These are phyloP conservation scores for Arbutus unedo DNA, from an alignment of 148 eudicot species.

Conservation along the genomic window DNA sequence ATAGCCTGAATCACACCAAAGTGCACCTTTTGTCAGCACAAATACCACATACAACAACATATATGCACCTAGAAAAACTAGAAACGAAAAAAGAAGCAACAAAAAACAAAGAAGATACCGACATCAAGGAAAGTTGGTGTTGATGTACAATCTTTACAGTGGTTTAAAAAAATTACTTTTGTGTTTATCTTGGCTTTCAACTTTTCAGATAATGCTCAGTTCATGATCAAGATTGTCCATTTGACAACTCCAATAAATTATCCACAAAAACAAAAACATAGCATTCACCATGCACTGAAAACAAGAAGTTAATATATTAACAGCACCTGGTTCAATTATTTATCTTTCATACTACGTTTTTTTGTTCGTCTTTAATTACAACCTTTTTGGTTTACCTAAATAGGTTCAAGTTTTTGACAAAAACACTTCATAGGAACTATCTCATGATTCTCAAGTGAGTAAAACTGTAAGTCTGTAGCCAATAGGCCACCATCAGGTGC, in stretches of 20 bases:
- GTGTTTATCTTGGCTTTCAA: background rate
- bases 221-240: background rate
- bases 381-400: background rate
- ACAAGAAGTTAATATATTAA: background rate
- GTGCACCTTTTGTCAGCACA: background rate
- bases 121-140: background rate
- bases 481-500: background rate
- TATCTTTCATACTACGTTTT: too few relatives aligned
- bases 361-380: background rate
- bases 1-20: slow-evolving; percentile 44
- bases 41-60: background rate
- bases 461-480: background rate
- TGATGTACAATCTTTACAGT: background rate
- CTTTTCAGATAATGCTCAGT: background rate
- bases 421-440: background rate
- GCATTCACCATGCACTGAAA: background rate
- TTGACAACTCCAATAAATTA: background rate
- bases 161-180: background rate
- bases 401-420: background rate
- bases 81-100: background rate
- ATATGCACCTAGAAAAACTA: background rate
- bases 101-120: background rate
- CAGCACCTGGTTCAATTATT: background rate
- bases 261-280: background rate
- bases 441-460: background rate